Percentiles rank a stretch among this genome's conserved stretches.
phyloP scores from a whole-genome alignment of 129 eudicot genomes.

The Flaveria ramosissima region DNA sequence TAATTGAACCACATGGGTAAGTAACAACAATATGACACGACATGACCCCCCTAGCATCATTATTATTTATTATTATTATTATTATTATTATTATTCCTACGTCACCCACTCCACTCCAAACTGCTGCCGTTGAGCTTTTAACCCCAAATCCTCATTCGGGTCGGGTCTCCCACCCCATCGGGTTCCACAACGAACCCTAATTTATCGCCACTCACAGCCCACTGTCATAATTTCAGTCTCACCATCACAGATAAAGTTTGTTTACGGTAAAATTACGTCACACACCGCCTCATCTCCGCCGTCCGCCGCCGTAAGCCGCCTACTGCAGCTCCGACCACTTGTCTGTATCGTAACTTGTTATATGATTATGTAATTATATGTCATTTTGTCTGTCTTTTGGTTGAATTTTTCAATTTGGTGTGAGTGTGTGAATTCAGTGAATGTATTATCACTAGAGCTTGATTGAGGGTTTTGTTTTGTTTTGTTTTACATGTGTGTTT shows the following conservation, averaged over 20 bases:
- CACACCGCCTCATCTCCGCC: not conserved
- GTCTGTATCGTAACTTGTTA: not conserved
- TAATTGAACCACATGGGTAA: not conserved
- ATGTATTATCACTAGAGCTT: not conserved
- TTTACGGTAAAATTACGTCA: not conserved
- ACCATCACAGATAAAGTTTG: not conserved
- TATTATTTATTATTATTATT: too few relatives aligned
- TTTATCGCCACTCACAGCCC: conserved; percentile 25
- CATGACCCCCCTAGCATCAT: too few relatives aligned
- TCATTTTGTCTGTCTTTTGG: not conserved
- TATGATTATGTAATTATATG: not conserved
- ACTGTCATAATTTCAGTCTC: conserved; percentile 12
- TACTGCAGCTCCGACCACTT: not conserved
- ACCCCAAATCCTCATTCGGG: not conserved
- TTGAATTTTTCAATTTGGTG: not conserved
- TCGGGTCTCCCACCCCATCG: conserved; percentile 24
- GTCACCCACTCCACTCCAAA: not conserved
- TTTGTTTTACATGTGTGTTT: conserved; percentile 9
- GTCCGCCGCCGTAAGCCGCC: conserved; percentile 22
- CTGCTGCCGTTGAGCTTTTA: not conserved
- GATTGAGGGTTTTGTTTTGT: conserved; percentile 17
- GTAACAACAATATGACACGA: too few relatives aligned
- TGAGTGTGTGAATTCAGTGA: not conserved
- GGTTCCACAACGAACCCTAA: conserved; percentile 33
- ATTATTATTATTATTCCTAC: not conserved